Base-by-base conservation (phyloP, 2,329 filamentous ascomycete species). In the Cladosporium sp. region DNA sequence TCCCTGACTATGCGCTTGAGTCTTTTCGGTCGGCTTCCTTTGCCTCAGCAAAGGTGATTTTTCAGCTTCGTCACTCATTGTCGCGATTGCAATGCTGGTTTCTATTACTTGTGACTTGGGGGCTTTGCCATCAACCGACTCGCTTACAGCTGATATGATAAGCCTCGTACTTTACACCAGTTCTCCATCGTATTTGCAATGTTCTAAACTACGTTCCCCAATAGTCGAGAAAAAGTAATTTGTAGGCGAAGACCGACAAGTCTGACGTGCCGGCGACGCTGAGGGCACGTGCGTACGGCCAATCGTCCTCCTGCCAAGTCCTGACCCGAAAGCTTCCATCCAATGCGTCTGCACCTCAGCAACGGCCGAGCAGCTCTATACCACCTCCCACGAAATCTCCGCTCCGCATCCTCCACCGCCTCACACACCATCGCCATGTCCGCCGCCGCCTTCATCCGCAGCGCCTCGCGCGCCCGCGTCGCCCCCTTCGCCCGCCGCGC, bases 291-390 rank as follows among this genome's bases (percentile, higher is more conserved):
- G 38, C 48, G 40, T 33, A 32, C 44, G 22, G 22, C 22, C 22
- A 28, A 28, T 32, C 31, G 33, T 19, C 28, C 42, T 43, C 42
- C 42, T 49, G 48, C 48, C 48, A 50, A 50, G 48, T 43, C 38
- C 31, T 19, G 35, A 38, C 48, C 48, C 38, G 48, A 43, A 43
- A 50, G 48, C 48, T 50, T 50, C 48, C 22, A 28, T 28, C 22
- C 48, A 50, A 50, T 50, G 46, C 44, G 48, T 43, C 38, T 49
- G 40, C 40, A 50, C 40, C 48, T 50, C 46, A 50, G 38, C 46
- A 43, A 33, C 22, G 7, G 32, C 40, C 38, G 16, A 33, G 37
- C 22, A 49, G 16, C n/a, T 18, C 34, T 31, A 38, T 33, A 35
- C 18, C 37, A 43, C 18, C 46, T 28, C 44, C 16, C 46, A 35